phyloP scores from a whole-genome alignment of 129 eudicot species.

The Logfia minima region DNA sequence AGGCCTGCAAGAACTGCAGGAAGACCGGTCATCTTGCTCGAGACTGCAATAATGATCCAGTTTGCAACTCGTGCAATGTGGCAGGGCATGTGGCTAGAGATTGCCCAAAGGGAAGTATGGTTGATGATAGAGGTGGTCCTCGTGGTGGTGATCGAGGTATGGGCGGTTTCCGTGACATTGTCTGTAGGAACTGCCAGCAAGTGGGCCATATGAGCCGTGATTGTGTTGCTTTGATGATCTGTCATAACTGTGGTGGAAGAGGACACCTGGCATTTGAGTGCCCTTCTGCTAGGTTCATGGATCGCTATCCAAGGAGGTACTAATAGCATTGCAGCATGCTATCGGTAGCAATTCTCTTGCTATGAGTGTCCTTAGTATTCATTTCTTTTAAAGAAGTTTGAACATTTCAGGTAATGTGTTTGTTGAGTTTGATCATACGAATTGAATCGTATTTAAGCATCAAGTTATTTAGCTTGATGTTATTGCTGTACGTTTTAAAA shows the following conservation, averaged over 20 bases:
- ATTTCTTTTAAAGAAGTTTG: neutral
- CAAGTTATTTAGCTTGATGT: conserved; percentile 14
- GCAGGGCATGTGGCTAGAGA: conserved; percentile 84
- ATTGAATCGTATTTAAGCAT: neutral
- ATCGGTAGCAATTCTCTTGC: neutral
- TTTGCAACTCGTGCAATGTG: conserved; percentile 78
- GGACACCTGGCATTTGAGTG: conserved; percentile 91
- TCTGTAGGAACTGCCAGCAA: conserved; percentile 82
- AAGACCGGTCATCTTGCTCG: conserved; percentile 91
- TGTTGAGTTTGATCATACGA: conserved; percentile 24
- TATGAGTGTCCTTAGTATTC: conserved; percentile 3
- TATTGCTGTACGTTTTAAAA: neutral
- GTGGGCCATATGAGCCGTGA: conserved; percentile 96
- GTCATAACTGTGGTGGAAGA: conserved; percentile 96
- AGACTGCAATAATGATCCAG: conserved; percentile 85
- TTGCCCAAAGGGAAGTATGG: conserved; percentile 61
- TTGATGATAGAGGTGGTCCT: conserved; percentile 46
- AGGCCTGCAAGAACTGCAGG: conserved; percentile 96
- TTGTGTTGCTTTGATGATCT: conserved; percentile 67
- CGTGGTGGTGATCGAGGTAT: conserved; percentile 37
- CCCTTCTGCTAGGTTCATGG: conserved; percentile 82
- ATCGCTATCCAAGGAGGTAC: conserved; percentile 81
- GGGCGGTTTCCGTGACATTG: conserved; percentile 70
- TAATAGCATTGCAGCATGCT: conserved; percentile 27
- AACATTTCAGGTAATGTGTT: conserved; percentile 12